Evolutionary conservation across 2,329 filamentous ascomycete species (phyloP), one percentile per base, ranked within the genome.

Genomic region (Aspergillus sojae): DNA sequence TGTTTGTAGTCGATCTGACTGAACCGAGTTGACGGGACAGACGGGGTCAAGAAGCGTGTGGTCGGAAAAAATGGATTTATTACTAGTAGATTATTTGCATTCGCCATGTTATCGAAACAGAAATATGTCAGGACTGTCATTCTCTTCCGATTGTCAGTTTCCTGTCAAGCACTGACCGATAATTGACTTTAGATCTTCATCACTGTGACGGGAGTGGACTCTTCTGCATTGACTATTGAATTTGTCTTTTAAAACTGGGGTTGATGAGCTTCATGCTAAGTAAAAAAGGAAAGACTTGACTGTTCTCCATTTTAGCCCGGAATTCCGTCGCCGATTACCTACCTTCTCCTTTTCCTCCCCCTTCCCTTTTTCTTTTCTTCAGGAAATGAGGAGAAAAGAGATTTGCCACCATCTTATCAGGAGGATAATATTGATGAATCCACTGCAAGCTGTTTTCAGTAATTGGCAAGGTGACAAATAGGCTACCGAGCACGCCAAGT

Each of bases 1-100:
- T 62, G 57, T 54, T 60, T 53, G 57, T 57, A 62, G 60, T 64
- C 55, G 64, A 67, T 67, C 64, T 65, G 48, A 52, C 60, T 64
- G 67, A 69, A 62, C 69, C 69, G 59, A 61, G 61, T 65, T 66
- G 68, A 70, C 64, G 69, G 69, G 65, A 68, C 68, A 57, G 58
- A 46, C 32, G 58, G 32, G 12, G 28, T 34, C 6, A 56, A 57
- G 61, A 60, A 62, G 45, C 28, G 57, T 56, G 32, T 32, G 34
- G 12, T 2, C 12, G 58, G 50, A 54, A 6, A 57, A 57, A 43
- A 45, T 39, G 21, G 14, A 4, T 59, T 55, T 48, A 26, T 53
- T 43, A 39, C 30, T 23, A 55, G 52, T 55, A 23, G 19, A 34
- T 39, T 16, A 23, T 39, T 26, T 23, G 12, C 45, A 46, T 46